Base-by-base conservation (phyloP, 352 stramenopile species). In the Phytophthora rubi region DNA sequence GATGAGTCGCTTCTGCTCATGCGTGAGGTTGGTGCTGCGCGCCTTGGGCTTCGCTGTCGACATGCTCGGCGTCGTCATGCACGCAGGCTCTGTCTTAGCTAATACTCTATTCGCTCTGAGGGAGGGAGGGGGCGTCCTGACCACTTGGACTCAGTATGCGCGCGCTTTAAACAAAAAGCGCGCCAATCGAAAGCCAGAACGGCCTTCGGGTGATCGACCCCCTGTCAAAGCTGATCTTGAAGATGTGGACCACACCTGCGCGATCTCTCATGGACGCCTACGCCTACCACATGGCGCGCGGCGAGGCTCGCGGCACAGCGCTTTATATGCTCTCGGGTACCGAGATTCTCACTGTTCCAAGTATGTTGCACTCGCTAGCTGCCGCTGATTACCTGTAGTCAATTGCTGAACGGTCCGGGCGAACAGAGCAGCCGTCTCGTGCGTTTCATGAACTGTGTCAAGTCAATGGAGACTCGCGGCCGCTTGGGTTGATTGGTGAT, bases 1-100 rank as follows among this genome's bases (percentile, higher is more conserved):
- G 70, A 95, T 93, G 42, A 88, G 69, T 0, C 84, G 86, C 75
- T 92, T 92, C 75, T 95, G 87, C 65, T 92, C 83, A 69, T 92
- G 84, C 65, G 87, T 95, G 39, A 95, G 81, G 77, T 95, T 95
- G 49, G 79, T 79, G 63, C 79, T 90, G 70, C 82, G 81, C 21
- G 79, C 58, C 65, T 86, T 88, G 23, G 68, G 59, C 49, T 57
- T 61, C 7, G 62, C 18, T 15, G 39, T 47, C 47, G 30, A 30
- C 65, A 71, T 39, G 33, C 33, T 39, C 9, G 33, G 33, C 33
- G 33, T 39, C 33, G 33, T 12, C 42, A 61, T 52, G 35, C 21
- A 13, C 21, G 42, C 21, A 76, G 71, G 63, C 68, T 80, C 72
- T 76, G 54, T 70, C 59, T 54, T 53, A 75, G 68, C 56, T 61